Base-by-base conservation (phyloP, 352 stramenopile species). In the Phytophthora hybrid region DNA sequence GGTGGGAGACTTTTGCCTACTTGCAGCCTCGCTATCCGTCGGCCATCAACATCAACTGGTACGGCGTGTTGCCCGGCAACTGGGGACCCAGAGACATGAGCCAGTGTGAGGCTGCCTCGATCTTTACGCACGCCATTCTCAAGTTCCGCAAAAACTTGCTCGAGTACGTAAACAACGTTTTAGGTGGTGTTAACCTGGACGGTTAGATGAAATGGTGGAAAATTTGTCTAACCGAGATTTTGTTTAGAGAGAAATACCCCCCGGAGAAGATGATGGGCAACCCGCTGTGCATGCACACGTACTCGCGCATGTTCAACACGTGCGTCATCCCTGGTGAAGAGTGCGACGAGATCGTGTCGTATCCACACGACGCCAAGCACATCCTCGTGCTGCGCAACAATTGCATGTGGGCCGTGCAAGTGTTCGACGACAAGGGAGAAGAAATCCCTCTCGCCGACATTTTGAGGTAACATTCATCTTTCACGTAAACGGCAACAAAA, bases 21-120 rank as follows among this genome's bases (percentile, higher is more conserved):
- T 69, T 99, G 63, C 92, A 98, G 76, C 91, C 89, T 69, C 87
- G 90, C 19, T 98, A 99, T 77, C 96, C 97, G 56, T 97, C 97
- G 44, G 94, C 97, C 19, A 96, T 99, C 74, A 99, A 99, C 77
- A 96, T 99, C 66, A 98, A 97, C 65, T 99, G 98, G 90, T 99
- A 98, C 82, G 98, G 98, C 77, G 94, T 99, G 44, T 90, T 99
- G 54, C 87, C 89, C 0, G 97, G 98, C 63, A 97, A 96, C 65
- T 97, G 90, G 90, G 90, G 90, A 1, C 88, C 97, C 7, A 82
- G 94, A 37, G 88, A 99, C 32, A 91, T 99, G 76, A 97, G 92
- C 69, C 92, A 97, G 34, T 90, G 93, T 62, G 94, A 98, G 67
- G 88, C 90, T 26, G 90, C 89, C 26, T 91, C 89, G 21, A 97